Conservation (phyloP, 306 rosid genomes). For the Dryas alaskensis region DNA sequence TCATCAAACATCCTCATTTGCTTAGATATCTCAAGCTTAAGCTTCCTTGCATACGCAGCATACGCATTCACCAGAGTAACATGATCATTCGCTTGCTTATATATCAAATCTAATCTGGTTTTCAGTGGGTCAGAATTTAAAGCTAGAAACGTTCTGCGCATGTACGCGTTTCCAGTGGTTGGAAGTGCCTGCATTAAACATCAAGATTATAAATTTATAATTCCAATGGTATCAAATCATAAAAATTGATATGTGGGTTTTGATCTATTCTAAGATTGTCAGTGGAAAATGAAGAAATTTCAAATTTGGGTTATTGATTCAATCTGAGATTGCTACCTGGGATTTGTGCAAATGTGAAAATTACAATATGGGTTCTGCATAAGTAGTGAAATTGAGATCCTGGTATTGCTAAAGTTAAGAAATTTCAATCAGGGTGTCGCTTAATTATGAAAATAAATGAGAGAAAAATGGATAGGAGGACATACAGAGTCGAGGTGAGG, state of each 20-base stretch:
- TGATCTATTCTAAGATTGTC: neutral
- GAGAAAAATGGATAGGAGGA: conserved; percentile 4
- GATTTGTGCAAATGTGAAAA: conserved; percentile 8
- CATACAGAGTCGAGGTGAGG: conserved; percentile 71
- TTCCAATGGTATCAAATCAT: neutral
- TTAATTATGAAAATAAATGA: conserved; percentile 15
- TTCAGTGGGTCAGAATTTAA: conserved; percentile 89
- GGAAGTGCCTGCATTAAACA: conserved; percentile 67
- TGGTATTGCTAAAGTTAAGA: conserved; percentile 12
- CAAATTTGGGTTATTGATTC: neutral
- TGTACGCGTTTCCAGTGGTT: conserved; percentile 72
- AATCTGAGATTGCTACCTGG: neutral
- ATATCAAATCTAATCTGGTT: conserved; percentile 83
- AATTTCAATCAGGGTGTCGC: neutral
- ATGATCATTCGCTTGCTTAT: conserved; percentile 94
- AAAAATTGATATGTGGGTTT: neutral
- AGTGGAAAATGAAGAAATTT: too few relatives aligned
- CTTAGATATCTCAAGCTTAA: conserved; percentile 90
- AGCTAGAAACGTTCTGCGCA: conserved; percentile 83
- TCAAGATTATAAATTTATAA: conserved; percentile 1
- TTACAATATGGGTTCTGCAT: conserved; percentile 8
- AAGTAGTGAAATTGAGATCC: neutral
- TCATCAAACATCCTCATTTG: conserved; percentile 89
- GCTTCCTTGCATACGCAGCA: conserved; percentile 97
- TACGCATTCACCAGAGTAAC: conserved; percentile 89